phyloP scores from a whole-genome alignment of 2,329 filamentous ascomycete species.

The Fusarium pseudograminearum region DNA sequence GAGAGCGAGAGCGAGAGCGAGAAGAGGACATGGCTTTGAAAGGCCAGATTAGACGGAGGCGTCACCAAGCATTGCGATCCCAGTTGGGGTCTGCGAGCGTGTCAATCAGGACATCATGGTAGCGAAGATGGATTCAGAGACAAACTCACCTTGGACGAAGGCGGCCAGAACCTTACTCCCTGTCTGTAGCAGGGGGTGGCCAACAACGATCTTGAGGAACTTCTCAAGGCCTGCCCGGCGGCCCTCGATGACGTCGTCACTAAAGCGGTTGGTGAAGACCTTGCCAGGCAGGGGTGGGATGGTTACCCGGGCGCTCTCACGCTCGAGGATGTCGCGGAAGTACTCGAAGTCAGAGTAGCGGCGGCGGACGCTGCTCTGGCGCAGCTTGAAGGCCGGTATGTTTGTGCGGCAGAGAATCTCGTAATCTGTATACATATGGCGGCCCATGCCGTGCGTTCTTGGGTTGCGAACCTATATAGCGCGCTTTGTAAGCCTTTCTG shows the following conservation, averaged over 20 bases:
- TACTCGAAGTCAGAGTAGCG: slow-evolving; percentile 99
- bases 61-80: slow-evolving; percentile 90
- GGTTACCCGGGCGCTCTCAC: slow-evolving; percentile 91
- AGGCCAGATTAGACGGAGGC: slow-evolving; percentile 41
- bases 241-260: slow-evolving; percentile 97
- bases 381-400: slow-evolving; percentile 98
- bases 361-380: slow-evolving; percentile 86
- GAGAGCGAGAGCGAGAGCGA: slow-evolving; percentile 31
- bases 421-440: slow-evolving; percentile 98
- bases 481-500: slow-evolving; percentile 25
- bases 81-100: slow-evolving; percentile 77
- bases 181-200: slow-evolving; percentile 95
- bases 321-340: slow-evolving; percentile 97
- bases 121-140: slow-evolving; percentile 17
- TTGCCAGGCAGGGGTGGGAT: slow-evolving; percentile 97
- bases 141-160: slow-evolving; percentile 87
- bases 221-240: slow-evolving; percentile 90
- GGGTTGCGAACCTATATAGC: slow-evolving; percentile 87
- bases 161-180: slow-evolving; percentile 96
- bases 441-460: slow-evolving; percentile 92
- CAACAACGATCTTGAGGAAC: slow-evolving; percentile 97
- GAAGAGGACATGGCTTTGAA: slow-evolving; percentile 37
- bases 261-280: slow-evolving; percentile 98
- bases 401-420: slow-evolving; percentile 98
- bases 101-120: slow-evolving; percentile 12